A percentile compares a stretch with the other conserved stretches of the same genome.
phyloP scores from a whole-genome alignment of 257 asterid species.

The Solanum gandarillasii region DNA sequence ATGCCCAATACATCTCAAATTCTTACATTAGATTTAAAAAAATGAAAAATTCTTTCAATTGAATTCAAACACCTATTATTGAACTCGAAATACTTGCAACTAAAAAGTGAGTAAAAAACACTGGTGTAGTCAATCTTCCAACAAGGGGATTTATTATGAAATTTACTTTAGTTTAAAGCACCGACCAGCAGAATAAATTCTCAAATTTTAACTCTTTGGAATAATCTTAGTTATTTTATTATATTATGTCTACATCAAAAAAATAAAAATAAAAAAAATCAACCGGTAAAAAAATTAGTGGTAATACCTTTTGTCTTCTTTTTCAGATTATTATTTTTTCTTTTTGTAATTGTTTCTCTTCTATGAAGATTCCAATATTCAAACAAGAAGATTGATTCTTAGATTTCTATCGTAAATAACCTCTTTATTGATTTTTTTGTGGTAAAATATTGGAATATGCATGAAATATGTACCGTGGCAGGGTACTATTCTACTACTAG shows the following conservation, averaged over 20 bases:
- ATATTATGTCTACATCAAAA: neutral
- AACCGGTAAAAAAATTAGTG: no score
- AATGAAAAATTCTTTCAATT: no score
- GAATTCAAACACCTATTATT: neutral
- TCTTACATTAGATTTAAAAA: neutral
- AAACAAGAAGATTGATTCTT: no score
- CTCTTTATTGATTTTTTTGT: no score
- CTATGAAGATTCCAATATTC: no score
- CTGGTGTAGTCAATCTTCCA: neutral
- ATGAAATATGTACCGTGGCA: constrained; percentile 44
- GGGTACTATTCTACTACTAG: constrained; percentile 79
- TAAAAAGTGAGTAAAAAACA: neutral
- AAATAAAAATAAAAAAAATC: no score
- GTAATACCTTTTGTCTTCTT: neutral
- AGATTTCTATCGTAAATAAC: no score
- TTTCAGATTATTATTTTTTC: neutral
- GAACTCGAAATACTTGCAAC: neutral
- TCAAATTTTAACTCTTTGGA: neutral
- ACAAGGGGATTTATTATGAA: neutral
- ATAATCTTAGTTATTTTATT: neutral
- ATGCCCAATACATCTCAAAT: neutral
- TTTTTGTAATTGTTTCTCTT: no score
- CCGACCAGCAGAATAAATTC: neutral
- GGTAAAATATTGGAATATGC: no score
- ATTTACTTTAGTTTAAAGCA: neutral